phyloP scores from a whole-genome alignment of 208 protist species.

The Trypanosoma vivax region DNA sequence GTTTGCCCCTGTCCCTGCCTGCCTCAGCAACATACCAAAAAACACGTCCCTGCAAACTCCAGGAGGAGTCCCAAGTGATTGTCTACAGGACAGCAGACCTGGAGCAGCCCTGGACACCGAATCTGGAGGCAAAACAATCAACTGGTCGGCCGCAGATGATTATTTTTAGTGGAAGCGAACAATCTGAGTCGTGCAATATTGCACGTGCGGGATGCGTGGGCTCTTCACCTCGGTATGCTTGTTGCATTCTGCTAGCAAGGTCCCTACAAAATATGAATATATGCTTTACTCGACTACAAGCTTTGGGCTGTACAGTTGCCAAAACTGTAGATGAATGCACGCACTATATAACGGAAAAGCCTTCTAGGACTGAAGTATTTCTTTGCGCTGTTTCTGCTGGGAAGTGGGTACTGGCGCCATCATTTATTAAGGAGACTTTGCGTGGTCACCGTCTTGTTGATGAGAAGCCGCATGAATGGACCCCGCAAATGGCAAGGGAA shows the following conservation, averaged over 20 bases:
- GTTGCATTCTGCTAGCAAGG: slow-evolving; percentile 20
- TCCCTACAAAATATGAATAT: slow-evolving; percentile 5
- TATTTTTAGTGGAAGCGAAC: neutral
- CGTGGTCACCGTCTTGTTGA: slow-evolving; percentile 25
- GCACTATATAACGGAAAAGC: slow-evolving; percentile 59
- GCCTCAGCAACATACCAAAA: neutral
- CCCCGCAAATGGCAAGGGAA: slow-evolving; percentile 15
- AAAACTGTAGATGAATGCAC: slow-evolving; percentile 53
- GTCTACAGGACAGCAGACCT: neutral
- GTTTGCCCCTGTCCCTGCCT: no score
- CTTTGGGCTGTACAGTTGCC: slow-evolving; percentile 13
- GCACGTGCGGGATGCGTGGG: neutral
- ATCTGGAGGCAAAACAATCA: neutral
- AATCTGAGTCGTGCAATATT: neutral
- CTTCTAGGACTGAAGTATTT: slow-evolving; percentile 53
- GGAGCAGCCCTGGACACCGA: neutral
- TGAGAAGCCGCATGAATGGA: slow-evolving; percentile 55
- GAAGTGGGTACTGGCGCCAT: slow-evolving; percentile 58
- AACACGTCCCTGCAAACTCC: neutral
- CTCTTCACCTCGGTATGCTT: neutral
- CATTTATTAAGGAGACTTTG: slow-evolving; percentile 33
- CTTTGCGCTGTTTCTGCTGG: slow-evolving; percentile 50
- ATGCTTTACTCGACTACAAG: slow-evolving; percentile 1
- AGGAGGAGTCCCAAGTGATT: slow-evolving; percentile 17
- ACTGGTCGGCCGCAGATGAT: neutral